Evolutionary conservation across 2,329 filamentous ascomycete species (phyloP).

Genomic region (Fusarium avenaceum): DNA sequence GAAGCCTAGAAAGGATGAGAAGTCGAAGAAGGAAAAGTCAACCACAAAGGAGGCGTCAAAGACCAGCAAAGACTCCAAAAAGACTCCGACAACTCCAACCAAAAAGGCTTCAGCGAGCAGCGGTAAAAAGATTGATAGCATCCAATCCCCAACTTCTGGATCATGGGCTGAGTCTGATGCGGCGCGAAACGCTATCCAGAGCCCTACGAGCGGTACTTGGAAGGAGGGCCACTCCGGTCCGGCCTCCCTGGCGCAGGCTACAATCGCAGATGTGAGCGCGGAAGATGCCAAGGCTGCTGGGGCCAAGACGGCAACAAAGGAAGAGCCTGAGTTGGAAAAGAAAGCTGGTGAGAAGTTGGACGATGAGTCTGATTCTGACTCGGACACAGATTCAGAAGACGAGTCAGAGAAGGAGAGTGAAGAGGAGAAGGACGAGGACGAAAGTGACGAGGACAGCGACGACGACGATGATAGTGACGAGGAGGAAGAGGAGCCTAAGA

Average conservation of each 20-base stretch:
- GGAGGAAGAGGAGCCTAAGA: constrained; percentile 36
- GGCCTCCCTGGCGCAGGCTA: constrained; percentile 3
- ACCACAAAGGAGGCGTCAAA: constrained; percentile 11
- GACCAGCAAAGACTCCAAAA: constrained; percentile 20
- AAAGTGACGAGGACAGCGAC: constrained; percentile 30
- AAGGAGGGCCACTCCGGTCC: constrained; percentile 49
- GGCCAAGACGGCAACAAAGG: constrained; percentile 55
- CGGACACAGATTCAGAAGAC: not conserved
- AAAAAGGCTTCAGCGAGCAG: constrained; percentile 19
- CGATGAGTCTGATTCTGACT: constrained; percentile 21
- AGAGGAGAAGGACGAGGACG: constrained; percentile 40
- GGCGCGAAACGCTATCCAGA: constrained; percentile 56
- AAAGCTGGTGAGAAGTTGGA: constrained; percentile 51
- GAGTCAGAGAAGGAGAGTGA: constrained; percentile 40
- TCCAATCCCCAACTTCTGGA: constrained; percentile 62
- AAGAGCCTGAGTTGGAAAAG: constrained; percentile 56
- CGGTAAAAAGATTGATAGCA: constrained; percentile 47
- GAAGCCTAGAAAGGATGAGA: constrained; percentile 51
- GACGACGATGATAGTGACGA: constrained; percentile 46
- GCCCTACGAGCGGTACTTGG: constrained; percentile 60
- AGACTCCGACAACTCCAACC: constrained; percentile 17
- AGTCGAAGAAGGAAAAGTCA: constrained; percentile 17
- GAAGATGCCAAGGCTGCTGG: constrained; percentile 58
- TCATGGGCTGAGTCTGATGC: constrained; percentile 55
- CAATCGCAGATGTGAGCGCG: constrained; percentile 50